phyloP scores from a whole-genome alignment of 768 basidiomycete genomes.

The Lactarius pseudohatsudake region DNA sequence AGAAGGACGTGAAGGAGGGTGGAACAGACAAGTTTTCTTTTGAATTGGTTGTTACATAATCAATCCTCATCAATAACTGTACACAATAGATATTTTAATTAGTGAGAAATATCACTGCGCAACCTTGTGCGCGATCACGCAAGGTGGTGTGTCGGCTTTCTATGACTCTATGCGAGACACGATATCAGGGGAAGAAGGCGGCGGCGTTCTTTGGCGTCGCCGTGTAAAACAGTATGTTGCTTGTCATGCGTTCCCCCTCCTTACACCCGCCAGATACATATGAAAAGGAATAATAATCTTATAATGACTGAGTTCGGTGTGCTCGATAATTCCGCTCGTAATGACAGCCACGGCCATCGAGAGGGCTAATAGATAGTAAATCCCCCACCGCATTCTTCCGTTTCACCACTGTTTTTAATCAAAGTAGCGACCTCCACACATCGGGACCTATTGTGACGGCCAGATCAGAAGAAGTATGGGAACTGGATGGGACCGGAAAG shows the following conservation, averaged over 20 bases:
- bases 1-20: background rate
- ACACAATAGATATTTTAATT: no score
- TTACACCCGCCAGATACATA: no score
- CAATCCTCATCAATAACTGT: no score
- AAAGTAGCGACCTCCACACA: slow-evolving; percentile 14
- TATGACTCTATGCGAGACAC: background rate
- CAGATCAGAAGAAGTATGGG: background rate
- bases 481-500: background rate
- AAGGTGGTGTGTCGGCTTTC: background rate
- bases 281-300: background rate
- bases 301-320: background rate
- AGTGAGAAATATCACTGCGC: background rate
- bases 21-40: background rate
- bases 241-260: no score
- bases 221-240: background rate
- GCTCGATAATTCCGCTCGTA: background rate
- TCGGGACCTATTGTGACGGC: slow-evolving; percentile 1
- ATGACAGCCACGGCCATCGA: background rate
- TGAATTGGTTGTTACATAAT: background rate
- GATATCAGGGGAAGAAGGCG: no score
- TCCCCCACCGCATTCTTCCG: background rate
- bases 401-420: slow-evolving; percentile 12
- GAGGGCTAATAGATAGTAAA: background rate
- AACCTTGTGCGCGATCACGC: background rate
- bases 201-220: background rate